Evolutionary conservation across 2,329 filamentous ascomycete genomes (phyloP).

Genomic region (Metarhizium guizhouense): DNA sequence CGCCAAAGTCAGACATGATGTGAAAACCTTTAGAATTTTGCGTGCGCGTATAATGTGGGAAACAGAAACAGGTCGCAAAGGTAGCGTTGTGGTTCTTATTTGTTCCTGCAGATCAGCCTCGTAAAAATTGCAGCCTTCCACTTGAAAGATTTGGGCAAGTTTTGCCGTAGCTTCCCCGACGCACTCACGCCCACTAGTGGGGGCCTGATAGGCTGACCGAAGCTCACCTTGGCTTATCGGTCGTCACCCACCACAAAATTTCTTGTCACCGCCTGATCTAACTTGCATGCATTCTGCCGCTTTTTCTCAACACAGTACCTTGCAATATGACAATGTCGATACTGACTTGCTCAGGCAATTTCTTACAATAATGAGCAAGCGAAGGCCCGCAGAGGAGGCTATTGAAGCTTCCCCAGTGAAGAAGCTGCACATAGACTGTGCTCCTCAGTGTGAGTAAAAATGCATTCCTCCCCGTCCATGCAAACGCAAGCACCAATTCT

Average conservation of each 20-base stretch:
- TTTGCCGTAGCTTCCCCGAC: slow-evolving; percentile 23
- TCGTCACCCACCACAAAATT: slow-evolving; percentile 21
- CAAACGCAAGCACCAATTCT: background rate
- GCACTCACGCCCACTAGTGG: background rate
- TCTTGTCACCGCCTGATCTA: slow-evolving; percentile 22
- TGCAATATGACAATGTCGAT: background rate
- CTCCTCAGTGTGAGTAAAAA: slow-evolving; percentile 14
- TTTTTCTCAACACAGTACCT: background rate
- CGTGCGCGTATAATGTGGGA: background rate
- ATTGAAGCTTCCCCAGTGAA: slow-evolving; percentile 18
- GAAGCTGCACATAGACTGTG: slow-evolving; percentile 12
- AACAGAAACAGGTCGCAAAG: background rate
- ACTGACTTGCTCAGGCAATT: background rate
- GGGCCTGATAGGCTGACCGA: background rate
- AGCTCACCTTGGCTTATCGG: background rate
- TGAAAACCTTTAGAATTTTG: background rate
- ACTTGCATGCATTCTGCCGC: slow-evolving; percentile 23
- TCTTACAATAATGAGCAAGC: slow-evolving; percentile 21
- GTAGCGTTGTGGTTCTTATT: background rate
- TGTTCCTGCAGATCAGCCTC: slow-evolving; percentile 8
- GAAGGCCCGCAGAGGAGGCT: slow-evolving; percentile 16
- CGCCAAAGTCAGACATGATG: slow-evolving; percentile 66
- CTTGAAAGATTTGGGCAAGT: slow-evolving; percentile 13
- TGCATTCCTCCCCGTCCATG: background rate
- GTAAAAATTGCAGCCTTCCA: slow-evolving; percentile 20